Evolutionary conservation across 257 asterid genomes (phyloP), one percentile per base, ranked within the genome.

Genomic region (Nicotiana obtusifolia): DNA sequence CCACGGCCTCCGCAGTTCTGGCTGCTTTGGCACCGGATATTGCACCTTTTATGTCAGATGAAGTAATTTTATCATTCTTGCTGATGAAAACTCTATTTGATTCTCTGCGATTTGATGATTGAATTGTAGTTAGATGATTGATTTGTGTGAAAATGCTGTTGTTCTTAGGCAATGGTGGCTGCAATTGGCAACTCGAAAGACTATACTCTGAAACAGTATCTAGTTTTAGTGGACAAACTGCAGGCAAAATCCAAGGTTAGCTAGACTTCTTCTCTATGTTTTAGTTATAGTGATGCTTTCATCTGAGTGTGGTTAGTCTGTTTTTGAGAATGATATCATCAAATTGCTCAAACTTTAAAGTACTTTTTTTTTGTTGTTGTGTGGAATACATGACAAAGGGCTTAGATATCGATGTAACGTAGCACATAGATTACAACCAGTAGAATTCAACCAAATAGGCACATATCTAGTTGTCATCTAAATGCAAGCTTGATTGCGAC

Each of bases 21-120:
- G 95, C 99, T 5, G 99, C 95, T 59, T 92, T 88, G 47, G 87
- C 97, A 47, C 99, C 98, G 26, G 90, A 91, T n/a, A 67, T 89
- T 73, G 95, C 92, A 41, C 97, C 98, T 2, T 95, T 95, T 88
- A 95, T 95, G 97, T 95, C 98, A 76, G 98, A 95, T 81, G 97
- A 94, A 94, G 98, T 91, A 56, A 68, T 49, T 7, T 64, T 64
- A 19, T 47, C 77, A 16, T 47, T 61, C 1, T 44, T 64, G 49
- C 53, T 44, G 0, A 47, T 7, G 60, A 47, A 37, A 31, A 10
- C 19, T 75, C 1, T 60, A 20, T 41, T 60, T 28, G 28, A 4
- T 60, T 76, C 56, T 26, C 41, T 84, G 44, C 20, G 0, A 8
- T 13, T 82, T n/a, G 7, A 3, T 82, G 28, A 20, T 83, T 73